These are phyloP conservation scores for Chytriomyces sp. DNA, from an alignment of 192 early-diverging fungal genomes.

Conservation along the genomic window DNA sequence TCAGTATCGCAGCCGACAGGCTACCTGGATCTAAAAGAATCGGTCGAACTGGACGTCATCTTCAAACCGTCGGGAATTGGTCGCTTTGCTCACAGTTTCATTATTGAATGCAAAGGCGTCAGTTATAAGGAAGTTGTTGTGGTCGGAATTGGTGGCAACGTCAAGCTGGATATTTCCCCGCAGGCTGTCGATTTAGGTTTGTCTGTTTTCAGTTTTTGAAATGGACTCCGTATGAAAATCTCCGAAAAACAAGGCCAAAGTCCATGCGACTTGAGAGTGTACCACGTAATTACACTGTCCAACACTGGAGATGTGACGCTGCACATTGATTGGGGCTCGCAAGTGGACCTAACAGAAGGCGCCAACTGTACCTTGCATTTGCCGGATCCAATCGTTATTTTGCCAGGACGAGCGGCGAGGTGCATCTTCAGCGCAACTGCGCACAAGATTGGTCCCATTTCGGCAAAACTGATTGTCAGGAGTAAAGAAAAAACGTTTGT, in stretches of 20 bases:
- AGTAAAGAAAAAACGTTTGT: conserved; percentile 52
- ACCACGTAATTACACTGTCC: conserved; percentile 45
- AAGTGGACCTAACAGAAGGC: conserved; percentile 2
- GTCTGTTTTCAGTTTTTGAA: conserved; percentile 6
- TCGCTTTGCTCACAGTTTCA: conserved; percentile 54
- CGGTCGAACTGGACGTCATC: conserved; percentile 48
- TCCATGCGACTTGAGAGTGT: conserved; percentile 56
- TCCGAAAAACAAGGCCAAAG: conserved; percentile 42
- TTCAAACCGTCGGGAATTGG: conserved; percentile 57
- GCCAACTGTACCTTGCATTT: conserved; percentile 41
- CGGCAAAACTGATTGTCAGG: conserved; percentile 41
- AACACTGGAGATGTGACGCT: conserved; percentile 62
- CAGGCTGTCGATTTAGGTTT: conserved; percentile 53
- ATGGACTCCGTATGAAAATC: background rate
- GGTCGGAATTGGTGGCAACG: conserved; percentile 61
- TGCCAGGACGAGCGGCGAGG: conserved; percentile 40
- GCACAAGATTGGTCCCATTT: conserved; percentile 45
- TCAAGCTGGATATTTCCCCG: conserved; percentile 62
- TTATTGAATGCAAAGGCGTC: conserved; percentile 68
- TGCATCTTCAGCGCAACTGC: conserved; percentile 50
- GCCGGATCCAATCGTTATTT: conserved; percentile 46
- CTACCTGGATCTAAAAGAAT: conserved; percentile 53
- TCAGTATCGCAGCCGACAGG: conserved; percentile 46
- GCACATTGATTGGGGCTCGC: conserved; percentile 43
- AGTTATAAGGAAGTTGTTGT: conserved; percentile 68